phyloP scores from a whole-genome alignment of 495 filamentous ascomycete species.

The Penicillium simplicissimum region DNA sequence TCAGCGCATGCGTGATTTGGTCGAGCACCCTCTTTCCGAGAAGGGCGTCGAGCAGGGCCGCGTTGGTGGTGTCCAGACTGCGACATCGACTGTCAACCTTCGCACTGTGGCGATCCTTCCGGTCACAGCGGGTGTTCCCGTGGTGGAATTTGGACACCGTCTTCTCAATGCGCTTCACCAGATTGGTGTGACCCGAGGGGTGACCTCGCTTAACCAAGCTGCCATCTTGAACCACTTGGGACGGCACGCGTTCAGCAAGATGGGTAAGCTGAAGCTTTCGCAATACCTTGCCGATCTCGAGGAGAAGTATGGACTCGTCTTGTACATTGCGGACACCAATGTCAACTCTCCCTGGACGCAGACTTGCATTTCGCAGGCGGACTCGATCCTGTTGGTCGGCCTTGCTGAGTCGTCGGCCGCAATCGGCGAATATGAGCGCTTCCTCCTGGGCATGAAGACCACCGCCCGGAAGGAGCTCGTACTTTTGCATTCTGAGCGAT shows the following conservation, averaged over 20 bases:
- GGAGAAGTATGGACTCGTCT: conserved; percentile 92
- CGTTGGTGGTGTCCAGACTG: conserved; percentile 63
- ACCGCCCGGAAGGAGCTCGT: conserved; percentile 94
- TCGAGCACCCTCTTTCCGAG: conserved; percentile 77
- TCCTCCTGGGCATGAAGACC: conserved; percentile 94
- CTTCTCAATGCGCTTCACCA: conserved; percentile 83
- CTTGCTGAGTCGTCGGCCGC: conserved; percentile 85
- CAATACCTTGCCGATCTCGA: conserved; percentile 96
- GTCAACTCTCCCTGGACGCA: conserved; percentile 98
- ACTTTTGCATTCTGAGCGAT: conserved; percentile 88
- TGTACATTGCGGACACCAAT: conserved; percentile 97
- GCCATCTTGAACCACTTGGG: conserved; percentile 93
- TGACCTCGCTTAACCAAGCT: conserved; percentile 89
- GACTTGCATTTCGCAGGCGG: conserved; percentile 94
- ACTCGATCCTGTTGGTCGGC: conserved; percentile 91
- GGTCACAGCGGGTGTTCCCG: conserved; percentile 86
- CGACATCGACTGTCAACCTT: conserved; percentile 86
- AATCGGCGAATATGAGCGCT: conserved; percentile 95
- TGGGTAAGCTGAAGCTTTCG: conserved; percentile 94
- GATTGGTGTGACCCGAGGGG: conserved; percentile 83
- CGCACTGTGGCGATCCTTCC: conserved; percentile 91
- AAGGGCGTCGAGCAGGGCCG: conserved; percentile 59
- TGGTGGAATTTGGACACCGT: conserved; percentile 92
- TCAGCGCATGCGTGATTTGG: conserved; percentile 83
- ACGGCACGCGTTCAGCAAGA: conserved; percentile 91